Evolutionary conservation across 768 basidiomycete species (phyloP).

Genomic region (Amanita pallidorosea): DNA sequence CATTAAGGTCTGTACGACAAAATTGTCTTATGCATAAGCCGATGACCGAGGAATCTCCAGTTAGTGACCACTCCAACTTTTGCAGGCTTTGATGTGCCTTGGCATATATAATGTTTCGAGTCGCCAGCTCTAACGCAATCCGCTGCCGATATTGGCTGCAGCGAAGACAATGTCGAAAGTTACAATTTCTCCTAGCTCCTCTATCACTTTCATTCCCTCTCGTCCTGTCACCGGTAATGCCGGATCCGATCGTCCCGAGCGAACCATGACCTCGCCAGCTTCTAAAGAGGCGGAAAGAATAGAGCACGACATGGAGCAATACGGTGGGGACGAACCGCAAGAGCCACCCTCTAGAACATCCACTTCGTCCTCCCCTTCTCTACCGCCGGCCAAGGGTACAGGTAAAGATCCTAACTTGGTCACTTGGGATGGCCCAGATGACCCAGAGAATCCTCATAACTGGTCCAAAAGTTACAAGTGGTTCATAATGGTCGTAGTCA

Average conservation of each 20-base stretch:
- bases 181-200: background rate
- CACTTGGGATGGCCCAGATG: slow-evolving; percentile 44
- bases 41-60: no score
- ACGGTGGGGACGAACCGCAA: background rate
- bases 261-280: background rate
- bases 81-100: no score
- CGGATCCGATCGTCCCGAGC: background rate
- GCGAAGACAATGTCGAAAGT: no score
- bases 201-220: background rate
- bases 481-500: slow-evolving; percentile 31
- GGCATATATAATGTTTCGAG: no score
- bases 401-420: slow-evolving; percentile 26
- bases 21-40: no score
- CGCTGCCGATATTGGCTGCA: no score
- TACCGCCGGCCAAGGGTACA: background rate
- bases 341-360: background rate
- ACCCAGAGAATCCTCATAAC: slow-evolving; percentile 47
- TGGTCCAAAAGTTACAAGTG: slow-evolving; percentile 36
- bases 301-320: background rate
- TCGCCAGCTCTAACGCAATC: no score
- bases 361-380: slow-evolving; percentile 6
- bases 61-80: no score
- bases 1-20: background rate
- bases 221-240: background rate
- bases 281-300: background rate